Percentiles rank a stretch among this genome's conserved stretches.
Conservation (phyloP, 208 protist species). For the Leishmania turanica region DNA sequence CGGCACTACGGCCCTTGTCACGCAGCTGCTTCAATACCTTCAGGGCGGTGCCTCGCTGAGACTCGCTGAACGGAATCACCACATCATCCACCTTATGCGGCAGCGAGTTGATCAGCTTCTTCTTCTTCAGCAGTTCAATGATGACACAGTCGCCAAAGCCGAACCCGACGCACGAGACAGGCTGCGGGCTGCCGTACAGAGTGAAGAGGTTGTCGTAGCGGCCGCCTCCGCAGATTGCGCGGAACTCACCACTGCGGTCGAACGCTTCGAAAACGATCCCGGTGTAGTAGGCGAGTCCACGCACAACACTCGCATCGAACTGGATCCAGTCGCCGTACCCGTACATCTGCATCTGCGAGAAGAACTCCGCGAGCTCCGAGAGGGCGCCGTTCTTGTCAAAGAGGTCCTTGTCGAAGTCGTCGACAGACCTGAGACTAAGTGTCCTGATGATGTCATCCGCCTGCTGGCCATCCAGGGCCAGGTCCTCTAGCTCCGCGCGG, state of each 20-base stretch:
- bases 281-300: slow-evolving; percentile 96
- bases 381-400: slow-evolving; percentile 72
- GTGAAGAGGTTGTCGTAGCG: slow-evolving; percentile 95
- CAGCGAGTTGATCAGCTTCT: slow-evolving; percentile 75
- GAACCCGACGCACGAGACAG: slow-evolving; percentile 94
- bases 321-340: slow-evolving; percentile 94
- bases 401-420: slow-evolving; percentile 76
- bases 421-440: slow-evolving; percentile 84
- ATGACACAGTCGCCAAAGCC: slow-evolving; percentile 97
- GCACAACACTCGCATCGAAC: slow-evolving; percentile 95
- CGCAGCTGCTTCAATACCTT: slow-evolving; percentile 78
- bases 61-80: slow-evolving; percentile 94
- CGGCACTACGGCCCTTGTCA: slow-evolving; percentile 73
- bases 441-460: slow-evolving; percentile 79
- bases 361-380: slow-evolving; percentile 86
- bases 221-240: slow-evolving; percentile 95
- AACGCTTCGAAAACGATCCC: slow-evolving; percentile 97
- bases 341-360: slow-evolving; percentile 88
- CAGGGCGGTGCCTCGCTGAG: slow-evolving; percentile 85
- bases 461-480: slow-evolving; percentile 62
- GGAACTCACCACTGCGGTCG: slow-evolving; percentile 91
- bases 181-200: slow-evolving; percentile 91
- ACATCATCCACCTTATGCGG: slow-evolving; percentile 81
- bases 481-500: slow-evolving; percentile 58
- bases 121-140: slow-evolving; percentile 93